phyloP scores from a whole-genome alignment of 345 rosid species.

The Brassica rapa region DNA sequence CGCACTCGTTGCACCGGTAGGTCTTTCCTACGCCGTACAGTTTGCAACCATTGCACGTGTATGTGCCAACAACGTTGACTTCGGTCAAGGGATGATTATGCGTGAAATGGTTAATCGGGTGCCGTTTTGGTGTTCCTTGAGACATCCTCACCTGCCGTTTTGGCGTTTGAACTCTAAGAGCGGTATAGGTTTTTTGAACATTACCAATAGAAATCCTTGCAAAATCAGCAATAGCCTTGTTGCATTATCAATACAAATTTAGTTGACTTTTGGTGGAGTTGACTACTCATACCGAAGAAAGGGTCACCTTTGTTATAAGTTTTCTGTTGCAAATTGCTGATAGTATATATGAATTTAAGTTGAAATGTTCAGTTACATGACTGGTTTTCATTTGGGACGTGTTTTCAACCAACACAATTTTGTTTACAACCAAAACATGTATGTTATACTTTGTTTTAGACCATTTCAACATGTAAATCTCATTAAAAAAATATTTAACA shows the following conservation, averaged over 20 bases:
- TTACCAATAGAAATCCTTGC: neutral
- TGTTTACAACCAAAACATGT: neutral
- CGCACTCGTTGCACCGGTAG: slow-evolving; percentile 42
- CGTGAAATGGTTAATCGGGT: slow-evolving; percentile 29
- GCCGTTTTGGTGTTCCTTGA: neutral
- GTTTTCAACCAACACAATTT: slow-evolving; percentile 8
- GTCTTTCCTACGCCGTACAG: slow-evolving; percentile 28
- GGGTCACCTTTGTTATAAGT: neutral
- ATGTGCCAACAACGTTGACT: slow-evolving; percentile 16
- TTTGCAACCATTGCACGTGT: slow-evolving; percentile 45
- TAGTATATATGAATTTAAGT: slow-evolving; percentile 8
- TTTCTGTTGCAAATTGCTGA: slow-evolving; percentile 31
- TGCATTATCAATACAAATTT: slow-evolving; percentile 12
- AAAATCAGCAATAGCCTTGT: slow-evolving; percentile 7
- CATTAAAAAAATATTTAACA: too few relatives aligned
- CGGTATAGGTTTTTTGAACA: neutral
- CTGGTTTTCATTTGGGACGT: slow-evolving; percentile 22
- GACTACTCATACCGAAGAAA: slow-evolving; percentile 15
- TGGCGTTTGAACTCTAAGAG: neutral
- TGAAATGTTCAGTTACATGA: slow-evolving; percentile 11
- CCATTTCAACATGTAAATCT: too few relatives aligned
- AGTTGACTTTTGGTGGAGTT: slow-evolving; percentile 31
- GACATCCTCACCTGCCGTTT: slow-evolving; percentile 8
- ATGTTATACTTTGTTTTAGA: too few relatives aligned
- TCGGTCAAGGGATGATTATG: slow-evolving; percentile 41